Conservation (phyloP, 139 green algal species). For the Volvox reticuliferus region DNA sequence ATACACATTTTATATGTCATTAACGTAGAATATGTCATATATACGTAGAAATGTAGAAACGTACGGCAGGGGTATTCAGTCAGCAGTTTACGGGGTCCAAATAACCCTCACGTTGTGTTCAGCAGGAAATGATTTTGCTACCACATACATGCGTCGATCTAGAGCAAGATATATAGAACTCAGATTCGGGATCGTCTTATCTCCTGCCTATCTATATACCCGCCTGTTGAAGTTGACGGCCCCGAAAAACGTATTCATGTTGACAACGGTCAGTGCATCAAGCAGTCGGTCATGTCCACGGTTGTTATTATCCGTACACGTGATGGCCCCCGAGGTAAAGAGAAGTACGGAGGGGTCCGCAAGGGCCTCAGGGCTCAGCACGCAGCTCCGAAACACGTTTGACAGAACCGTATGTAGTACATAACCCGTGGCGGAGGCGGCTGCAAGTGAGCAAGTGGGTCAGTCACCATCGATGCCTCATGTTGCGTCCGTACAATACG, state of each 20-base stretch:
- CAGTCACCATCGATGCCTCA: too few relatives aligned
- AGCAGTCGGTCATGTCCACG: constrained; percentile 43
- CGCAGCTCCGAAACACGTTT: neutral
- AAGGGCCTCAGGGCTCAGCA: constrained; percentile 4
- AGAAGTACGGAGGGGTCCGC: constrained; percentile 19
- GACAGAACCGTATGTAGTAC: neutral
- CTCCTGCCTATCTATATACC: neutral
- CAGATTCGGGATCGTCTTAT: too few relatives aligned
- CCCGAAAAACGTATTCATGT: constrained; percentile 47
- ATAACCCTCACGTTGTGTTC: too few relatives aligned
- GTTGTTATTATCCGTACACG: constrained; percentile 52
- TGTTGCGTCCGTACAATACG: too few relatives aligned
- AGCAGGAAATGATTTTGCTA: too few relatives aligned
- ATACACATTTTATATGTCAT: neutral
- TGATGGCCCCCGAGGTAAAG: constrained; percentile 11
- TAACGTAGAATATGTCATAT: neutral
- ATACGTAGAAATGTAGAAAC: neutral
- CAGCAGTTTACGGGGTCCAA: too few relatives aligned
- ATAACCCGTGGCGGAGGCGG: constrained; percentile 30
- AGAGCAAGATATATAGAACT: too few relatives aligned
- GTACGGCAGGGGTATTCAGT: too few relatives aligned
- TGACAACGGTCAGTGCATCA: neutral
- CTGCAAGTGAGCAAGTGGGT: neutral
- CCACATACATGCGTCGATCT: too few relatives aligned
- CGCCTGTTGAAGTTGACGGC: constrained; percentile 47